phyloP scores from a whole-genome alignment of 768 basidiomycete species.

The Rhizopogon vulgaris region DNA sequence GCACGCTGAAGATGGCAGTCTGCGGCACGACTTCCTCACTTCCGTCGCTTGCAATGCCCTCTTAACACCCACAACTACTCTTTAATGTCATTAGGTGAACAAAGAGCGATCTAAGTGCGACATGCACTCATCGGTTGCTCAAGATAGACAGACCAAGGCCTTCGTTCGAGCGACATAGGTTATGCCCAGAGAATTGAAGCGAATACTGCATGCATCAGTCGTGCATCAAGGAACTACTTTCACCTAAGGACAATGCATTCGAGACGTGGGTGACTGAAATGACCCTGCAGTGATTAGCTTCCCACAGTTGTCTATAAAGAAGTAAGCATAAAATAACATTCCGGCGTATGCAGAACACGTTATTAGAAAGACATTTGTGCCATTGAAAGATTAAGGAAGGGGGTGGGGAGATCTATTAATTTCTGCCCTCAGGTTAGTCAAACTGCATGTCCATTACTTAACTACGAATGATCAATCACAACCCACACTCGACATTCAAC shows the following conservation, averaged over 20 bases:
- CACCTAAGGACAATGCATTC: not conserved
- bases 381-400: not conserved
- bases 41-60: conserved; percentile 24
- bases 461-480: not conserved
- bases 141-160: not conserved
- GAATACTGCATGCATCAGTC: not conserved
- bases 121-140: not conserved
- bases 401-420: not conserved
- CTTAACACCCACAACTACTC: conserved; percentile 14
- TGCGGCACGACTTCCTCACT: conserved; percentile 19
- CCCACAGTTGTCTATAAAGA: not conserved
- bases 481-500: conserved; percentile 10
- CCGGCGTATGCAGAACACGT: not conserved
- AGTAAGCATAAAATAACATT: not conserved
- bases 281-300: not conserved
- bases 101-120: not conserved
- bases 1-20: conserved; percentile 9
- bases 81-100: not conserved
- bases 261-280: not conserved
- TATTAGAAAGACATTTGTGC: not conserved
- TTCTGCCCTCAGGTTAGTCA: not conserved
- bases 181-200: not conserved
- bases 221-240: not conserved
- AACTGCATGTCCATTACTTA: not conserved
- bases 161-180: not conserved